phyloP scores from a whole-genome alignment of 2,329 filamentous ascomycete species.

The Tricladium varicosporioides region DNA sequence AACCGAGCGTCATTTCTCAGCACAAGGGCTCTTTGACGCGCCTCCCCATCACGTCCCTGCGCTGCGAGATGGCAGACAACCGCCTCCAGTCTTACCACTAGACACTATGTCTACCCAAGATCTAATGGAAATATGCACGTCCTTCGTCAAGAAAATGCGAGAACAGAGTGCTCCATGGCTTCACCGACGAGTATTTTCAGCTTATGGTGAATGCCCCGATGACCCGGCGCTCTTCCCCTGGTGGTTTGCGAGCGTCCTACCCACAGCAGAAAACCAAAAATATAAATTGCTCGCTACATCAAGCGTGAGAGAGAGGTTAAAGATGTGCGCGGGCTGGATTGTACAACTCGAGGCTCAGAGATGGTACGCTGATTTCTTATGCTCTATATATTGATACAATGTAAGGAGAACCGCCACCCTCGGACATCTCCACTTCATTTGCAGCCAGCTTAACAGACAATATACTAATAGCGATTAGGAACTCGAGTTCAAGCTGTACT shows the following conservation, averaged over 20 bases:
- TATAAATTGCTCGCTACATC: constrained; percentile 71
- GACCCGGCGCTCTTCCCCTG: constrained; percentile 80
- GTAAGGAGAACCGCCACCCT: background rate
- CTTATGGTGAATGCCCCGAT: constrained; percentile 72
- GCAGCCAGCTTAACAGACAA: background rate
- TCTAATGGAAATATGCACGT: constrained; percentile 61
- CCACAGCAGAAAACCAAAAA: constrained; percentile 74
- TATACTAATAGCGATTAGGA: constrained; percentile 12
- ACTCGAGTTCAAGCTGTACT: constrained; percentile 22
- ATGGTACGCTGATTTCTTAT: constrained; percentile 21
- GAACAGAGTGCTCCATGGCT: constrained; percentile 72
- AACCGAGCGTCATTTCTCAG: constrained; percentile 13
- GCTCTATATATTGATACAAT: background rate
- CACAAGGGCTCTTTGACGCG: constrained; percentile 20
- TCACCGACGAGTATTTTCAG: constrained; percentile 65
- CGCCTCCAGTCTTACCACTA: constrained; percentile 9
- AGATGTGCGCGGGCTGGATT: constrained; percentile 81
- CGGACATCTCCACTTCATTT: background rate
- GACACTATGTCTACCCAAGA: constrained; percentile 60
- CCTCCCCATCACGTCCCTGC: constrained; percentile 17
- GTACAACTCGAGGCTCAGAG: constrained; percentile 42
- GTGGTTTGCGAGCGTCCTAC: constrained; percentile 84
- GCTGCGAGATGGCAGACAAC: background rate
- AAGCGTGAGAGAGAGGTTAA: constrained; percentile 77
- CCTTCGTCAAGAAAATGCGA: constrained; percentile 69